Evolutionary conservation across 306 rosid genomes (phyloP), one percentile per base, ranked within the genome.

Genomic region (Rosa lucieae): DNA sequence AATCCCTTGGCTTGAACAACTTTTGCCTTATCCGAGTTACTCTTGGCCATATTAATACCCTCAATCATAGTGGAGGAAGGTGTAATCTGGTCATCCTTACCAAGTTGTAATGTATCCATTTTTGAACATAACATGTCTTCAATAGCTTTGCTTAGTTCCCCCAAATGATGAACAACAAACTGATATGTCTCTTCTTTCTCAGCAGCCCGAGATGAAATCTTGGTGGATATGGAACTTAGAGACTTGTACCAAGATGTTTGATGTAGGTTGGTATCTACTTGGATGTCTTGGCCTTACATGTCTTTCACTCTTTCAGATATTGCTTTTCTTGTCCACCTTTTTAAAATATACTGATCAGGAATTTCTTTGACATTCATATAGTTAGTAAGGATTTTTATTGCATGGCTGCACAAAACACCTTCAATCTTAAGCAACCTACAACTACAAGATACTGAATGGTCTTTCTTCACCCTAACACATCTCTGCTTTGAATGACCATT

Each of bases 401-500:
- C 53, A 42, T 74, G 68, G 1, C 42, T 6, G 3, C 68, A 23
- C 3, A 58, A 3, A 37, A 74, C 20, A 4, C 23, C 20, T n/a
- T 74, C 23, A 18, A 42, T 56, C 68, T 74, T 40, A 74, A 74
- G 21, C 40, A 74, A 29, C 29, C 40, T 74, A n/a, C 8, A 74
- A 6, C 4, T 58, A 1, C 78, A 58, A n/a, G 21, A 56, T 2
- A 55, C 0, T 1, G 10, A 44, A 12, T 52, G 14, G 58, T 71
- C 9, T 7, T 71, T 21, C 10, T 26, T 40, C 39, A 8, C 23
- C 21, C 15, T 46, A 14, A 70, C 75, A 18, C 26, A 37, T 3
- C 14, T 5, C 17, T 70, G 2, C 32, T 29, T 29, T 29, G 2
- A 1, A 29, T 29, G 32, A 1, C 32, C 32, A 29, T 29, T 29